phyloP scores from a whole-genome alignment of 305 asterid species.

The Solanum chacoense region DNA sequence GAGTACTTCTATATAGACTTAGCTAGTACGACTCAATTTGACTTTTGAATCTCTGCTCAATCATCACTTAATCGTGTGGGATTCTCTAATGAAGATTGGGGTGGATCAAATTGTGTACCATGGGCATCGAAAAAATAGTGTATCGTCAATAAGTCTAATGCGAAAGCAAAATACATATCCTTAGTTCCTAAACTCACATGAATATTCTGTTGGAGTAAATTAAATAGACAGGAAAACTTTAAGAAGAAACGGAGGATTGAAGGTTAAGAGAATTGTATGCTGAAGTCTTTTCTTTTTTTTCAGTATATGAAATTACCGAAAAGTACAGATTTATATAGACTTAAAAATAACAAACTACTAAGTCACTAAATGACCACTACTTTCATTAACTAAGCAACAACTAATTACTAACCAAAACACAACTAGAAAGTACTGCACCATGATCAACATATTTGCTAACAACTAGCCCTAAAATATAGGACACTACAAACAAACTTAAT shows the following conservation, averaged over 20 bases:
- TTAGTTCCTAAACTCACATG: neutral
- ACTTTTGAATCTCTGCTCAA: neutral
- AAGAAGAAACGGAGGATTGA: too few relatives aligned
- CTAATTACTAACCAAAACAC: neutral
- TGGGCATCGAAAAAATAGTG: neutral
- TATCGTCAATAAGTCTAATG: neutral
- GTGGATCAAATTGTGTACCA: neutral
- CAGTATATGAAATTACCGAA: too few relatives aligned
- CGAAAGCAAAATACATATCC: too few relatives aligned
- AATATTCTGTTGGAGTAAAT: too few relatives aligned
- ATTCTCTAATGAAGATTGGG: neutral
- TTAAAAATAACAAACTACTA: neutral
- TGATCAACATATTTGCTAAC: too few relatives aligned
- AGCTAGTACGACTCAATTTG: neutral
- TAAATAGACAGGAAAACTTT: too few relatives aligned
- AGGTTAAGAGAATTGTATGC: too few relatives aligned
- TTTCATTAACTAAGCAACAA: too few relatives aligned
- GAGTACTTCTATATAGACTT: neutral
- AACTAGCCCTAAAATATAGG: too few relatives aligned
- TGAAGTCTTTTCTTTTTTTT: too few relatives aligned
- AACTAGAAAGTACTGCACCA: too few relatives aligned
- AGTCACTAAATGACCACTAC: neutral
- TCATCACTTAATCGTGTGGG: neutral
- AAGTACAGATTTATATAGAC: too few relatives aligned
- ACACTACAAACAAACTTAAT: neutral